Percentiles rank a stretch among this genome's conserved stretches.
Evolutionary conservation across 208 protist species (phyloP).

Genomic region (Wallacemonas sp.): DNA sequence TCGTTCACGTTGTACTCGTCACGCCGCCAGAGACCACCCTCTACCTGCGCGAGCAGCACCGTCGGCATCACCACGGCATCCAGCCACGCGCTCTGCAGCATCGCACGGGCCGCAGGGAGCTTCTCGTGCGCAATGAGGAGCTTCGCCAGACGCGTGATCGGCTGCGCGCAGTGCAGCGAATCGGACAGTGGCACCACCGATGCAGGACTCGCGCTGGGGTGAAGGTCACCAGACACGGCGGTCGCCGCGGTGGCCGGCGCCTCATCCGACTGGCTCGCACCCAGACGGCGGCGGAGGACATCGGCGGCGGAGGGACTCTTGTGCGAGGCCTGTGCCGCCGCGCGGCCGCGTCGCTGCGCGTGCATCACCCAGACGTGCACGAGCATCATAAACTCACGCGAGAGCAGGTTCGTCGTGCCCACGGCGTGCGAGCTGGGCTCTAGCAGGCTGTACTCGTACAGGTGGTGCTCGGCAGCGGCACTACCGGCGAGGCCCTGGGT

Average conservation of each 20-base stretch:
- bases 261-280: too few species aligned
- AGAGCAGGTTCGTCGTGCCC: slow-evolving; percentile 42
- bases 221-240: too few species aligned
- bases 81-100: slow-evolving; percentile 42
- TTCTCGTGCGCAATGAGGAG: slow-evolving; percentile 1
- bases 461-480: slow-evolving; percentile 15
- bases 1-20: slow-evolving; percentile 42
- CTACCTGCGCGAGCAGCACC: slow-evolving; percentile 59
- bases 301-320: too few species aligned
- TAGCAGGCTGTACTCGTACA: slow-evolving; percentile 42
- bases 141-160: slow-evolving; percentile 2
- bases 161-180: slow-evolving; percentile 8
- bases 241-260: too few species aligned
- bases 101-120: neutral
- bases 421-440: slow-evolving; percentile 35
- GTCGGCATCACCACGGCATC: slow-evolving; percentile 78
- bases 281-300: too few species aligned
- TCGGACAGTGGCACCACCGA: too few species aligned
- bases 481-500: neutral
- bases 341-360: neutral
- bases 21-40: slow-evolving; percentile 59
- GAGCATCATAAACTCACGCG: slow-evolving; percentile 47
- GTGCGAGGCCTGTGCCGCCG: neutral
- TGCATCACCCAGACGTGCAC: slow-evolving; percentile 50
- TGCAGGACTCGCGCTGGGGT: too few species aligned